These are phyloP conservation scores for Cladosporium sp. DNA, from an alignment of 2,329 filamentous ascomycete genomes.

Conservation along the genomic window DNA sequence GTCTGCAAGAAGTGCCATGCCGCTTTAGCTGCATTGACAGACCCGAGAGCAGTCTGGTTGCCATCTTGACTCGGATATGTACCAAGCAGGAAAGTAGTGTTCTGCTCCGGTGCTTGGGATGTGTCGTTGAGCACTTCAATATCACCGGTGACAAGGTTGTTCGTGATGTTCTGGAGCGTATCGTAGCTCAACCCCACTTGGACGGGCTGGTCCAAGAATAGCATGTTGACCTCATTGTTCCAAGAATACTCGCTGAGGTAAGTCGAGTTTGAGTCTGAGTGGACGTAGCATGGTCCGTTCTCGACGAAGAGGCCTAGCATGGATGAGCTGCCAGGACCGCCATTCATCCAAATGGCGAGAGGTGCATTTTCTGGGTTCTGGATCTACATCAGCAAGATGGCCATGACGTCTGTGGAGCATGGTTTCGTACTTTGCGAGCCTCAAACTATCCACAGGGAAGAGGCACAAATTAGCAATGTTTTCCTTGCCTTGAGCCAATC, in stretches of 20 bases:
- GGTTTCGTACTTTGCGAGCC: background rate
- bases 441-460: background rate
- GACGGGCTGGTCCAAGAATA: constrained; percentile 63
- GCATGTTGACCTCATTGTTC: constrained; percentile 54
- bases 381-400: background rate
- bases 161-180: constrained; percentile 34
- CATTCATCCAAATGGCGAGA: constrained; percentile 56
- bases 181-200: constrained; percentile 55
- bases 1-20: constrained; percentile 59
- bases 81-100: constrained; percentile 50
- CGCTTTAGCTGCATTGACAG: constrained; percentile 50
- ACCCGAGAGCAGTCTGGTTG: constrained; percentile 46
- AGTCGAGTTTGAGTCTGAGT: constrained; percentile 49
- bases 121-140: constrained; percentile 16
- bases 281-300: constrained; percentile 53
- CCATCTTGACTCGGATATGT: constrained; percentile 47
- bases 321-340: constrained; percentile 53
- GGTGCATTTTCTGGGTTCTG: constrained; percentile 52
- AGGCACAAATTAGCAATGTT: background rate
- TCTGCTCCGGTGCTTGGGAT: constrained; percentile 40
- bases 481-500: no score
- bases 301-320: constrained; percentile 47
- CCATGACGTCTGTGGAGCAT: background rate
- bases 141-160: constrained; percentile 25
- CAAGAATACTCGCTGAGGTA: constrained; percentile 57